A percentile compares a stretch with the other conserved stretches of the same genome.
Conservation (phyloP, 495 filamentous ascomycete species). For the Penicillium mononematosum region DNA sequence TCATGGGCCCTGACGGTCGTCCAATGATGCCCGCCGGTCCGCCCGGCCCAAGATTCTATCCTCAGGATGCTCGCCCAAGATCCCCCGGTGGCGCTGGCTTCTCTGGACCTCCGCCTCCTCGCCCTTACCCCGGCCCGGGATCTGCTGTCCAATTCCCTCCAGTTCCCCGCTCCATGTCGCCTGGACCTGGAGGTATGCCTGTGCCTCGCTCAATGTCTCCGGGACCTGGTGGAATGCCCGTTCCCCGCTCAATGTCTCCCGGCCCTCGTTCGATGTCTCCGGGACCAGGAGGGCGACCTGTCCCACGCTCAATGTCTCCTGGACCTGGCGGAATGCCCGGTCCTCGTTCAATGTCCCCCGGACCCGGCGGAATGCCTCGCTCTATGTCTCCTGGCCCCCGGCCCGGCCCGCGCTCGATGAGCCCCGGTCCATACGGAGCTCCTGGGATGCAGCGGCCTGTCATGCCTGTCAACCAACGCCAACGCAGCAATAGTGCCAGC, state of each 20-base stretch:
- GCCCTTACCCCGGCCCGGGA: constrained; percentile 33
- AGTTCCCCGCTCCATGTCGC: constrained; percentile 30
- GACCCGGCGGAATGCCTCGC: constrained; percentile 14
- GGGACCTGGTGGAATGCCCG: constrained; percentile 23
- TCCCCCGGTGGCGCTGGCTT: constrained; percentile 36
- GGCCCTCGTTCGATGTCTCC: constrained; percentile 42
- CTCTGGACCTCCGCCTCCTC: constrained; percentile 34
- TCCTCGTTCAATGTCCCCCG: constrained; percentile 42
- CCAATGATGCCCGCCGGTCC: constrained; percentile 34
- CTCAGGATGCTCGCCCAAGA: constrained; percentile 39
- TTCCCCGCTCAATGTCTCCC: constrained; percentile 44
- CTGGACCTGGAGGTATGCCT: constrained; percentile 22
- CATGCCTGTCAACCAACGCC: constrained; percentile 41
- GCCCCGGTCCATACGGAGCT: constrained; percentile 50
- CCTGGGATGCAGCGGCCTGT: constrained; percentile 47
- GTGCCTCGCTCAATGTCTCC: constrained; percentile 44
- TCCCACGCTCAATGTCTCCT: constrained; percentile 35
- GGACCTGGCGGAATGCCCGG: constrained; percentile 31
- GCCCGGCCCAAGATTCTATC: constrained; percentile 39
- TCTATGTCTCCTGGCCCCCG: constrained; percentile 26
- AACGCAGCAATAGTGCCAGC: constrained; percentile 53
- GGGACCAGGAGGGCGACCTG: constrained; percentile 10
- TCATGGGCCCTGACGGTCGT: constrained; percentile 52
- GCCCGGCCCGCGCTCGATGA: constrained; percentile 39
- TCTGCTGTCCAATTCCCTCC: constrained; percentile 18